A percentile compares a stretch with the other conserved stretches of the same genome.
phyloP scores from a whole-genome alignment of 495 filamentous ascomycete species.

The Trypethelium eluteriae region DNA sequence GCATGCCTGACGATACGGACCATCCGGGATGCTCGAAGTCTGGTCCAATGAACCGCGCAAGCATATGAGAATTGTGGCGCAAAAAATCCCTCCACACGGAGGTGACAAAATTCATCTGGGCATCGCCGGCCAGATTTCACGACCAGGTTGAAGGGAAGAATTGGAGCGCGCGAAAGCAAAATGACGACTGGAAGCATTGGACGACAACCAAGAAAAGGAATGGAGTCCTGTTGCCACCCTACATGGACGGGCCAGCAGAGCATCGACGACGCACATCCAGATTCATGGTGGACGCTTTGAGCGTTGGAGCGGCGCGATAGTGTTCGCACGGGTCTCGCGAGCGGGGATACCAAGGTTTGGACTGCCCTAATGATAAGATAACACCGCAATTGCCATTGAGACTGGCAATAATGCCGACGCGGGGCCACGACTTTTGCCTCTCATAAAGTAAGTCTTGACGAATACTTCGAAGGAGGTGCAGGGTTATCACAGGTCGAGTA shows the following conservation, averaged over 20 bases:
- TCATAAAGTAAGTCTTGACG: conserved; percentile 10
- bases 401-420: background rate
- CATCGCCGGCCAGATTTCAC: background rate
- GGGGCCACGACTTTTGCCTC: background rate
- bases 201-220: background rate
- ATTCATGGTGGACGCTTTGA: background rate
- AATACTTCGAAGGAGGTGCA: background rate
- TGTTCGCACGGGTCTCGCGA: background rate
- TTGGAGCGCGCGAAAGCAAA: background rate
- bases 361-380: conserved; percentile 8
- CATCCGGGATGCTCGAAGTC: conserved; percentile 15
- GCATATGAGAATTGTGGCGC: background rate
- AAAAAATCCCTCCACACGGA: background rate
- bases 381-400: conserved; percentile 1
- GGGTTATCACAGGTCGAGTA: background rate
- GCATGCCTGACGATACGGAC: background rate
- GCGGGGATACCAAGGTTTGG: conserved; percentile 6
- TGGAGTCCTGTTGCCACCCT: background rate
- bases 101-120: background rate
- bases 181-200: background rate
- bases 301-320: background rate
- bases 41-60: conserved; percentile 14
- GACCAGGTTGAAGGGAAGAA: background rate
- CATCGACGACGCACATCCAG: background rate
- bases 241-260: background rate